Percentiles rank a stretch among this genome's conserved stretches.
phyloP scores from a whole-genome alignment of 805 yeast species.

The Lipomyces japonicus region DNA sequence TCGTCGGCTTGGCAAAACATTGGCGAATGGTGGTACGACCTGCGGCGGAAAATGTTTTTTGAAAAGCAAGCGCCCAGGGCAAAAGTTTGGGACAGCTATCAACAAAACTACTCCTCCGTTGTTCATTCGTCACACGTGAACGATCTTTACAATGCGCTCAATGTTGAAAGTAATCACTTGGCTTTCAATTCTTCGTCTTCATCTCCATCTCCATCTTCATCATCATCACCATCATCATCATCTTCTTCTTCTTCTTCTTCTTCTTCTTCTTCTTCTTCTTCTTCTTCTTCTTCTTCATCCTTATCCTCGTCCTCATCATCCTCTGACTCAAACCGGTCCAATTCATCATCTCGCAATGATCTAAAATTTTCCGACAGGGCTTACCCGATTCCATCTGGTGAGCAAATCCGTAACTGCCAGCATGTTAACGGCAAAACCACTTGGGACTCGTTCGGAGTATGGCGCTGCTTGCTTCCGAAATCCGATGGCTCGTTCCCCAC shows the following conservation, averaged over 20 bases:
- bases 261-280: constrained; percentile 1
- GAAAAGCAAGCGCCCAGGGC: constrained; percentile 9
- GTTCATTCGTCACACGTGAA: not conserved
- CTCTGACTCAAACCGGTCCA: constrained; percentile 1
- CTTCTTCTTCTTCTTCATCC: not conserved
- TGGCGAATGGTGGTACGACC: constrained; percentile 18
- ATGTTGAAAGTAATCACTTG: not conserved
- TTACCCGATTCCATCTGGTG: constrained; percentile 55
- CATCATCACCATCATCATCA: too few species aligned
- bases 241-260: not conserved
- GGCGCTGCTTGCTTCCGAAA: constrained; percentile 83
- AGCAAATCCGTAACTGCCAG: constrained; percentile 61
- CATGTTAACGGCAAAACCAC: constrained; percentile 59
- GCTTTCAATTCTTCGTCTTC: constrained; percentile 2
- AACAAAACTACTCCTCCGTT: constrained; percentile 3
- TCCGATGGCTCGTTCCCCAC: constrained; percentile 13
- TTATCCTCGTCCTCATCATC: not conserved
- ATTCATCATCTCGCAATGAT: constrained; percentile 3
- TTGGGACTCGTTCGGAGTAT: constrained; percentile 82
- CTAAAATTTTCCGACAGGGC: constrained; percentile 40
- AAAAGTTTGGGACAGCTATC: constrained; percentile 24
- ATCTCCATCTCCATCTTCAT: not conserved
- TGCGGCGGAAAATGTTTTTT: constrained; percentile 11
- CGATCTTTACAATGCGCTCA: constrained; percentile 6
- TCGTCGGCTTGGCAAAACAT: constrained; percentile 10